Evolutionary conservation across 1,284 basidiomycete species (phyloP).

Genomic region (Ceratobasidium sp.): DNA sequence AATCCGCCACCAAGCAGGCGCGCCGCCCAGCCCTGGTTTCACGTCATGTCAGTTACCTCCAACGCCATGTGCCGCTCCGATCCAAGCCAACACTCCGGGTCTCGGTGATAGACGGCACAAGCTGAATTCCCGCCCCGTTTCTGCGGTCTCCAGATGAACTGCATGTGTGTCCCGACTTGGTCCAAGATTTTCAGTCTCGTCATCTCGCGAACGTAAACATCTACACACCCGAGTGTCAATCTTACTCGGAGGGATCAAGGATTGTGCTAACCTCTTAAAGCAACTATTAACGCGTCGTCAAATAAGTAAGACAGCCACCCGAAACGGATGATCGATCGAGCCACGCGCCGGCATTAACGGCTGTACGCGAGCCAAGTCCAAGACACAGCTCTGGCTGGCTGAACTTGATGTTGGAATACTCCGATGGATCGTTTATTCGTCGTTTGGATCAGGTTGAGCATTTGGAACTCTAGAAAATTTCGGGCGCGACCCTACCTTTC

Average conservation of each 20-base stretch:
- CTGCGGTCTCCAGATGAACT: slow-evolving; percentile 10
- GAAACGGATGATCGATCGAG: slow-evolving; percentile 13
- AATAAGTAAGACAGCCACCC: slow-evolving; percentile 3
- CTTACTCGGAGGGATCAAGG: background rate
- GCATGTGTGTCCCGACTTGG: slow-evolving; percentile 1
- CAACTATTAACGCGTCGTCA: background rate
- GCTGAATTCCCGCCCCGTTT: background rate
- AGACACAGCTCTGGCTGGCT: background rate
- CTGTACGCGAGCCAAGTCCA: background rate
- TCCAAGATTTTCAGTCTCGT: background rate
- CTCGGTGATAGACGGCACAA: background rate
- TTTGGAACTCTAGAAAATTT: background rate
- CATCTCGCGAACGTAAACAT: background rate
- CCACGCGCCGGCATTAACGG: slow-evolving; percentile 11
- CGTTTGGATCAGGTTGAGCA: background rate
- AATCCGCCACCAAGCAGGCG: background rate
- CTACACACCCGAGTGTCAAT: background rate
- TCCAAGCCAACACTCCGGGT: background rate
- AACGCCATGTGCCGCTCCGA: slow-evolving; percentile 1
- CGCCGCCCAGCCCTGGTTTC: slow-evolving; percentile 13
- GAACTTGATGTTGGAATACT: background rate
- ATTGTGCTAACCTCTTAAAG: slow-evolving; percentile 2
- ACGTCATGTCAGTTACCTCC: background rate
- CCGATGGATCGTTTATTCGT: background rate
- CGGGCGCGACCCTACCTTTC: background rate